These are phyloP conservation scores for barrel medic (Medicago truncatula) DNA, from an alignment of 306 rosid species.

Conservation along the genomic window DNA sequence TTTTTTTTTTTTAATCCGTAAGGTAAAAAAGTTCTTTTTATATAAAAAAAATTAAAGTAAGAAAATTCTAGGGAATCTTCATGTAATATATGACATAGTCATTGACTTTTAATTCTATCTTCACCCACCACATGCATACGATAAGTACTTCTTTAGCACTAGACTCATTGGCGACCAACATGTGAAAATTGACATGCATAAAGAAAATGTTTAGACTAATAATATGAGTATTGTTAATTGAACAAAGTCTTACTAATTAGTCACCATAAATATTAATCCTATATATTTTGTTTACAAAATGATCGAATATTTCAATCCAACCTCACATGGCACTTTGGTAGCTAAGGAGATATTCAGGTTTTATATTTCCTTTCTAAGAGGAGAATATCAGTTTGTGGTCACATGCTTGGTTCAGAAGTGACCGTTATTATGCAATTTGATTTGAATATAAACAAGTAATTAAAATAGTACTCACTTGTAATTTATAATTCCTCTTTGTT, in stretches of 20 bases:
- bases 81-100: background rate
- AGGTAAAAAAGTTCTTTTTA: too few species aligned
- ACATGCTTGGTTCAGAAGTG: background rate
- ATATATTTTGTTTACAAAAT: background rate
- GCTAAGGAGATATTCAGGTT: background rate
- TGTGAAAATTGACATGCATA: too few species aligned
- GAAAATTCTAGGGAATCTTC: too few species aligned
- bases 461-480: background rate
- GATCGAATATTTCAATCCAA: constrained; percentile 40
- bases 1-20: too few species aligned
- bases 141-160: too few species aligned
- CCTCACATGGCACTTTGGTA: constrained; percentile 40
- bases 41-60: too few species aligned
- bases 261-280: background rate
- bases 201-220: too few species aligned
- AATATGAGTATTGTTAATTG: too few species aligned
- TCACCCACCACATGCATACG: constrained; percentile 15
- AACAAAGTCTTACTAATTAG: background rate
- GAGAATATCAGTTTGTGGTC: background rate
- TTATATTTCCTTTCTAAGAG: background rate
- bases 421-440: background rate
- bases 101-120: constrained; percentile 42
- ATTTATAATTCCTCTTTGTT: too few species aligned
- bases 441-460: background rate
- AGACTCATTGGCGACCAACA: too few species aligned